These are phyloP conservation scores for Clitopilus passeckerianus DNA, from an alignment of 768 basidiomycete species.

Conservation along the genomic window DNA sequence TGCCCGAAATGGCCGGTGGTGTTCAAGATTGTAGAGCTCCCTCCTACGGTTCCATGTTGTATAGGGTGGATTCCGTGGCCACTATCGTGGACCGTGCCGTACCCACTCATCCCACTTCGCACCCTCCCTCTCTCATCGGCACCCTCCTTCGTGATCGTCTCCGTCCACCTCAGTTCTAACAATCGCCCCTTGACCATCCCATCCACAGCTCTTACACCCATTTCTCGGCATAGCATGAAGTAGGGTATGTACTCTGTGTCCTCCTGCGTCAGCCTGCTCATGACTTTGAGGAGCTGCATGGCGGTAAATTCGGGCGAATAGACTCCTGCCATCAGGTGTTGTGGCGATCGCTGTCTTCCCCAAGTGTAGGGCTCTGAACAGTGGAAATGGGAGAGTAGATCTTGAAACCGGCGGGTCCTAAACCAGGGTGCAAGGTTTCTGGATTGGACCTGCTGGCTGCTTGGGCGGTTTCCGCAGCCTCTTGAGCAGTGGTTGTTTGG, in stretches of 20 bases:
- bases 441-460: slow-evolving; percentile 31
- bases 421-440: slow-evolving; percentile 52
- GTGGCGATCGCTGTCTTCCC: slow-evolving; percentile 20
- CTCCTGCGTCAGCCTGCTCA: slow-evolving; percentile 68
- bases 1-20: slow-evolving; percentile 12
- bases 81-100: neutral
- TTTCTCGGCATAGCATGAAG: slow-evolving; percentile 75
- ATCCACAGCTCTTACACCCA: slow-evolving; percentile 81
- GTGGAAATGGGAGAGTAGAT: slow-evolving; percentile 46
- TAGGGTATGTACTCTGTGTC: slow-evolving; percentile 66
- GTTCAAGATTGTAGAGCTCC: neutral
- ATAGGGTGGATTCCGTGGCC: neutral
- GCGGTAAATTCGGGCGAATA: slow-evolving; percentile 69
- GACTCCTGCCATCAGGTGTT: slow-evolving; percentile 36
- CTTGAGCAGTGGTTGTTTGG: slow-evolving; percentile 39
- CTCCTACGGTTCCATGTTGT: neutral
- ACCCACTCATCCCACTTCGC: slow-evolving; percentile 13
- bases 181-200: slow-evolving; percentile 80
- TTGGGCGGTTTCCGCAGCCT: slow-evolving; percentile 23
- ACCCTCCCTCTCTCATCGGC: slow-evolving; percentile 22
- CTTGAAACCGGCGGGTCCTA: slow-evolving; percentile 61
- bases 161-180: slow-evolving; percentile 74
- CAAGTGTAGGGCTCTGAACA: slow-evolving; percentile 18
- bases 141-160: slow-evolving; percentile 53
- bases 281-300: slow-evolving; percentile 75